Percentiles rank a stretch among this genome's conserved stretches.
Conservation (phyloP, 257 asterid species). For the Thymus quinquecostatus region DNA sequence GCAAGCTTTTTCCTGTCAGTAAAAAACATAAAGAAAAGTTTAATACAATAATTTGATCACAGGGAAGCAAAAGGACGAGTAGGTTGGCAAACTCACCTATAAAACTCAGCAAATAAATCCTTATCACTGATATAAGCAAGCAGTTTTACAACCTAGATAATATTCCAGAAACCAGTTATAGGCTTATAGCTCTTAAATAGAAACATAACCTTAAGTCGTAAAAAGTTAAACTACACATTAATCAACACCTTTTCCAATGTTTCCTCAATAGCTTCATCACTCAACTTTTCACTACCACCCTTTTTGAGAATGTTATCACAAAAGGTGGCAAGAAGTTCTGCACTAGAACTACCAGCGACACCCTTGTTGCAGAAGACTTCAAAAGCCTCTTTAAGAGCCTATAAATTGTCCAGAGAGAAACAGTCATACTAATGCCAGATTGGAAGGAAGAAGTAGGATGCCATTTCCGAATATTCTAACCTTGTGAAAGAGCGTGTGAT, state of each 20-base stretch:
- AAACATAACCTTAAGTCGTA: not conserved
- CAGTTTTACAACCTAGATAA: constrained; percentile 80
- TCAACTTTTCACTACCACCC: constrained; percentile 69
- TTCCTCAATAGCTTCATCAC: constrained; percentile 74
- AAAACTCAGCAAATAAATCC: constrained; percentile 95
- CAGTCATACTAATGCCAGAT: constrained; percentile 23
- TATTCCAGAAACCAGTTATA: constrained; percentile 29
- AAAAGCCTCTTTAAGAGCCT: constrained; percentile 78
- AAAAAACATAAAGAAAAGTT: constrained; percentile 15
- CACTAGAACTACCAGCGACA: constrained; percentile 67
- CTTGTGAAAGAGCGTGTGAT: constrained; percentile 97
- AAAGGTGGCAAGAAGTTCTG: constrained; percentile 72
- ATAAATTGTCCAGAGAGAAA: constrained; percentile 16
- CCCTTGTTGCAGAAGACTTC: constrained; percentile 73
- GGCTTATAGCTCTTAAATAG: constrained; percentile 22
- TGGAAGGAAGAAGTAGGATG: constrained; percentile 20
- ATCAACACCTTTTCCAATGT: constrained; percentile 61
- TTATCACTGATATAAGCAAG: constrained; percentile 96
- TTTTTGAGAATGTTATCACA: constrained; percentile 72
- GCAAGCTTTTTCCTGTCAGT: constrained; percentile 90
- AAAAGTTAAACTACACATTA: not conserved
- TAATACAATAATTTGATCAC: constrained; percentile 14
- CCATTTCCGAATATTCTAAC: constrained; percentile 43
- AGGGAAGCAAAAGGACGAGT: constrained; percentile 4
- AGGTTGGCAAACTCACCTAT: constrained; percentile 53